These are phyloP conservation scores for Cystobasidium ongulense DNA, from an alignment of 768 basidiomycete species.

Conservation along the genomic window DNA sequence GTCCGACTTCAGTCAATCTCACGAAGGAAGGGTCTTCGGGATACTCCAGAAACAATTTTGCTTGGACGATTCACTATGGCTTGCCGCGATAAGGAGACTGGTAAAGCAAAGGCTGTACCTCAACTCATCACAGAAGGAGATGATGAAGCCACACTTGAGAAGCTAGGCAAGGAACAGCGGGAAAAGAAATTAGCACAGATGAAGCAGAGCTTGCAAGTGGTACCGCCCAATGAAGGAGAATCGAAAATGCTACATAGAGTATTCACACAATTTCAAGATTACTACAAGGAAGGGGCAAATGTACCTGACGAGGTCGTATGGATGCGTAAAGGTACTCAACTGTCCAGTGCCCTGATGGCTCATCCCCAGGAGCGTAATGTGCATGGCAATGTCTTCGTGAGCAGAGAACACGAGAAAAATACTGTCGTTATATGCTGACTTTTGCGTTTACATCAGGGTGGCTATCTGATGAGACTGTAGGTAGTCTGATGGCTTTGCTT, in stretches of 20 bases:
- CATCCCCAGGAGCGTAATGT: constrained; percentile 30
- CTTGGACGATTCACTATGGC: constrained; percentile 41
- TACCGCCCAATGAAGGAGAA: constrained; percentile 23
- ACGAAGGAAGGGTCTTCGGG: neutral
- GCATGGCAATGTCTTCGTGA: constrained; percentile 18
- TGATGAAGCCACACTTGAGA: constrained; percentile 36
- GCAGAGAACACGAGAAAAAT: no score
- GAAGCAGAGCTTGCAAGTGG: constrained; percentile 4
- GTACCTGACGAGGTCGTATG: constrained; percentile 28
- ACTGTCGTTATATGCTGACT: no score
- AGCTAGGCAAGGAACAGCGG: constrained; percentile 38
- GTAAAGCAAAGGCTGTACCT: constrained; percentile 35
- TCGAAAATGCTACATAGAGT: constrained; percentile 15
- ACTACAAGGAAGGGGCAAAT: constrained; percentile 6
- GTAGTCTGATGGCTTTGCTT: neutral
- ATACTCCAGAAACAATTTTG: constrained; percentile 35
- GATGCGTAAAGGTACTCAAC: constrained; percentile 25
- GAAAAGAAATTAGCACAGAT: constrained; percentile 33
- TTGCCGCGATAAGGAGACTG: constrained; percentile 31
- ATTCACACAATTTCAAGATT: constrained; percentile 4
- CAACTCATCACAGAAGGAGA: constrained; percentile 33
- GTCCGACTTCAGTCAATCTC: constrained; percentile 36
- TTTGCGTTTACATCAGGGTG: constrained; percentile 33
- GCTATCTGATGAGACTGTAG: constrained; percentile 38
- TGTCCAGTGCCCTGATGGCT: constrained; percentile 24